Base-by-base conservation (phyloP, 352 stramenopile genomes). In the Pythium periplocum region DNA sequence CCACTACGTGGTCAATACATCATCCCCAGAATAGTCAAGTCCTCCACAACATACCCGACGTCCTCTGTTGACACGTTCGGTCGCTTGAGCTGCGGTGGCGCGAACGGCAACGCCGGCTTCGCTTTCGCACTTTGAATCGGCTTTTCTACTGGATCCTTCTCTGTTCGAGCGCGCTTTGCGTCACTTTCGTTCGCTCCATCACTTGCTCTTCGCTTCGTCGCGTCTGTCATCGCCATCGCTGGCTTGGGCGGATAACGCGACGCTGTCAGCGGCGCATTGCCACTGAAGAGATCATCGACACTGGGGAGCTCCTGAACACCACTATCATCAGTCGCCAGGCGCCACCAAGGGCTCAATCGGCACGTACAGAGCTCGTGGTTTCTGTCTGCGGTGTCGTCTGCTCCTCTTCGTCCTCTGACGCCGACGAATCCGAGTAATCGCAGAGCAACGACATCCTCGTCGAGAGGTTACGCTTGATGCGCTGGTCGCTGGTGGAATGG, bases 351-450 rank as follows among this genome's bases (percentile, higher is more conserved):
- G 26, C 45, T 34, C 5, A 37, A 8, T 8, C 5, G 6, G 32
- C 17, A 51, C 45, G 17, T 30, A 51, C 46, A 26, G 26, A 51
- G 7, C 46, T 48, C 44, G 37, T 3, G 48, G 31, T 17, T 3
- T 5, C 1, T 1, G 5, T 36, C 35, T 39, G 6, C 6, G 45
- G 36, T 40, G 35, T 47, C 38, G 33, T 26, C 10, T 36, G 42
- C 36, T 39, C 48, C 1, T 44, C 50, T 44, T 69, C 67, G 40
- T 75, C 64, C 12, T 79, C 68, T 66, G 69, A 71, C 17, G 60
- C 44, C 43, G 72, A 85, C 9, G 73, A 84, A 36, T 78, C 74
- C 34, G 81, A 89, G 50, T 87, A 82, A 30, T 76, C 76, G 34
- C 73, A 78, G 1, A 89, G 68, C 50, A 89, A 70, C 31, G 72